phyloP scores from a whole-genome alignment of 108 stramenopile species.

The Cyclotella atomus region DNA sequence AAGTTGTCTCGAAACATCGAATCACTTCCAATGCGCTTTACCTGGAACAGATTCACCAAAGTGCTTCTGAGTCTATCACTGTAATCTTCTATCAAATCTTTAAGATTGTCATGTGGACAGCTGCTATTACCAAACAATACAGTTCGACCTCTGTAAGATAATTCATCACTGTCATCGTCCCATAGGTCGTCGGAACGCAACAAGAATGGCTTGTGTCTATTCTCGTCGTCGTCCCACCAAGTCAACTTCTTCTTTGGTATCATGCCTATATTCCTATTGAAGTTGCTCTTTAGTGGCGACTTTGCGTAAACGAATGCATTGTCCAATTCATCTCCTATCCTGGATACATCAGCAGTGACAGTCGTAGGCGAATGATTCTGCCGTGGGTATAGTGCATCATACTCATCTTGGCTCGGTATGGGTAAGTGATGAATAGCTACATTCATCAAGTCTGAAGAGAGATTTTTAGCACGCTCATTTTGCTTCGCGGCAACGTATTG shows the following conservation, averaged over 20 bases:
- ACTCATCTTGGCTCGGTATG: neutral
- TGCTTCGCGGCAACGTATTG: conserved; percentile 36
- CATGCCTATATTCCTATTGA: conserved; percentile 4
- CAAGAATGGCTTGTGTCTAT: conserved; percentile 27
- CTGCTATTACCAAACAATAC: conserved; percentile 9
- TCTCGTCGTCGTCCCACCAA: conserved; percentile 46
- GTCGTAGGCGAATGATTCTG: conserved; percentile 12
- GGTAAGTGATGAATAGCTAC: neutral
- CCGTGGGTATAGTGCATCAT: neutral
- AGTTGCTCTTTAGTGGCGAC: conserved; percentile 14
- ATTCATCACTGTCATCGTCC: neutral
- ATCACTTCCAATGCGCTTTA: neutral
- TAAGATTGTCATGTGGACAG: conserved; percentile 13
- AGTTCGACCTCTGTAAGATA: neutral
- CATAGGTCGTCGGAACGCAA: conserved; percentile 21
- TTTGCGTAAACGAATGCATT: conserved; percentile 18
- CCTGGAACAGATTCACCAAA: conserved; percentile 5
- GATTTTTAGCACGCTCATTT: conserved; percentile 15
- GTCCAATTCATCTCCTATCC: conserved; percentile 5
- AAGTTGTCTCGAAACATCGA: conserved; percentile 5
- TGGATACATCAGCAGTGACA: conserved; percentile 2
- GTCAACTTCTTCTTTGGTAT: conserved; percentile 37
- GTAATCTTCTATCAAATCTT: conserved; percentile 17
- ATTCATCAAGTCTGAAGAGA: neutral
- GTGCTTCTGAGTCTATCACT: conserved; percentile 5